Evolutionary conservation across 306 rosid species (phyloP).

Genomic region (Coriaria nepalensis): DNA sequence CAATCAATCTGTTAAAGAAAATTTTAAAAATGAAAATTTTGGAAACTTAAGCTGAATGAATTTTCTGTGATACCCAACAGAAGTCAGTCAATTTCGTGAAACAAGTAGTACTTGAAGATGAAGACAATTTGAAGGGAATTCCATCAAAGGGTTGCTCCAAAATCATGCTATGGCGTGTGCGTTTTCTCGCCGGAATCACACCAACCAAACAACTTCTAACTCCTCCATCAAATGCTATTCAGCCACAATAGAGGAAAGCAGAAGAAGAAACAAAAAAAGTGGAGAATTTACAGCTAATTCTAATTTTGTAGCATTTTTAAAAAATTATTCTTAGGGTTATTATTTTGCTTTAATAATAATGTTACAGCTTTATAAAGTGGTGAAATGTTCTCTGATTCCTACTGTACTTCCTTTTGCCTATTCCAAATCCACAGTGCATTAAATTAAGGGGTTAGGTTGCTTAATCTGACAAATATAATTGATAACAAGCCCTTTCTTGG

Average conservation of each 20-base stretch:
- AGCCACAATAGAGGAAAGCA: neutral
- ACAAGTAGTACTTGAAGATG: slow-evolving; percentile 94
- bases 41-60: neutral
- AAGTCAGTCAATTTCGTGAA: slow-evolving; percentile 81
- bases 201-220: slow-evolving; percentile 22
- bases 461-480: too few relatives aligned
- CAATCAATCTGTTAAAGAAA: too few relatives aligned
- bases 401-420: too few relatives aligned
- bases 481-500: slow-evolving; percentile 1
- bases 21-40: neutral
- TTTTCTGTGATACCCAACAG: slow-evolving; percentile 20
- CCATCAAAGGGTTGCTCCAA: slow-evolving; percentile 75
- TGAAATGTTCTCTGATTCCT: too few relatives aligned
- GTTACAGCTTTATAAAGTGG: too few relatives aligned
- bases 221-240: slow-evolving; percentile 11
- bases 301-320: slow-evolving; percentile 6
- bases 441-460: too few relatives aligned
- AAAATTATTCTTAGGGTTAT: too few relatives aligned
- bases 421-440: too few relatives aligned
- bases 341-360: too few relatives aligned
- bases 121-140: slow-evolving; percentile 63
- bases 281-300: slow-evolving; percentile 8
- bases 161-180: slow-evolving; percentile 74
- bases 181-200: slow-evolving; percentile 16
- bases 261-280: slow-evolving; percentile 3